These are phyloP conservation scores for Madurella mycetomatis DNA, from an alignment of 2,329 filamentous ascomycete genomes.

Conservation along the genomic window DNA sequence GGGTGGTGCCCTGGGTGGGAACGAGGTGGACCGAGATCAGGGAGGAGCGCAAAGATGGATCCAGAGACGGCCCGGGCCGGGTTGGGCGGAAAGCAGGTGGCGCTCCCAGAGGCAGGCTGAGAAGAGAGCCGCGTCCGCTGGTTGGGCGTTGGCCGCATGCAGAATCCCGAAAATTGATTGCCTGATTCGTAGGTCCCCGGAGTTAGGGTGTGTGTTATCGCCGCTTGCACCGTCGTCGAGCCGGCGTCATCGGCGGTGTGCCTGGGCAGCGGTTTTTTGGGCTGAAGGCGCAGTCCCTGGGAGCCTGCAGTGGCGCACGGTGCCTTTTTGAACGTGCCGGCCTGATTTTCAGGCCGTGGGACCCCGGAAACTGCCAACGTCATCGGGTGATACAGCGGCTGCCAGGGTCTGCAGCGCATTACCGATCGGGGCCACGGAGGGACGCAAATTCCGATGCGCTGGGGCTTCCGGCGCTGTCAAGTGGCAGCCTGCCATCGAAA, in stretches of 20 bases:
- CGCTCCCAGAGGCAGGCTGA: not conserved
- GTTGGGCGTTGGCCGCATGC: not conserved
- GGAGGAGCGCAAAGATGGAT: too few species aligned
- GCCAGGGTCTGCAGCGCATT: not conserved
- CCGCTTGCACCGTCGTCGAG: not conserved
- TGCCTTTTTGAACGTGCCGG: not conserved
- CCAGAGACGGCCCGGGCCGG: not conserved
- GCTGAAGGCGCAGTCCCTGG: not conserved
- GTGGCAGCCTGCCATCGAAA: not conserved
- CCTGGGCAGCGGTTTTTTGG: not conserved
- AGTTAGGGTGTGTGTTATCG: constrained; percentile 7
- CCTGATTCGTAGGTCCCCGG: not conserved
- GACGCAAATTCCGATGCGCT: constrained; percentile 23
- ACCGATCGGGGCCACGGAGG: constrained; percentile 19
- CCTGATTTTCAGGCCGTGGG: not conserved
- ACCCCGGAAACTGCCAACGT: constrained; percentile 6
- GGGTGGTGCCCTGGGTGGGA: not conserved
- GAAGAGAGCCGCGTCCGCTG: constrained; percentile 8
- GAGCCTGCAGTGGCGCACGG: not conserved
- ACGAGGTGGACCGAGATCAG: not conserved
- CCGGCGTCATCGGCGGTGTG: not conserved
- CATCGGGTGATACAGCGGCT: constrained; percentile 11
- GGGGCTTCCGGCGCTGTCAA: not conserved
- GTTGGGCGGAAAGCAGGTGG: not conserved
- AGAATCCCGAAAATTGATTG: not conserved